Evolutionary conservation across 345 rosid species (phyloP).

Genomic region (Cardamine chenopodiifolia): DNA sequence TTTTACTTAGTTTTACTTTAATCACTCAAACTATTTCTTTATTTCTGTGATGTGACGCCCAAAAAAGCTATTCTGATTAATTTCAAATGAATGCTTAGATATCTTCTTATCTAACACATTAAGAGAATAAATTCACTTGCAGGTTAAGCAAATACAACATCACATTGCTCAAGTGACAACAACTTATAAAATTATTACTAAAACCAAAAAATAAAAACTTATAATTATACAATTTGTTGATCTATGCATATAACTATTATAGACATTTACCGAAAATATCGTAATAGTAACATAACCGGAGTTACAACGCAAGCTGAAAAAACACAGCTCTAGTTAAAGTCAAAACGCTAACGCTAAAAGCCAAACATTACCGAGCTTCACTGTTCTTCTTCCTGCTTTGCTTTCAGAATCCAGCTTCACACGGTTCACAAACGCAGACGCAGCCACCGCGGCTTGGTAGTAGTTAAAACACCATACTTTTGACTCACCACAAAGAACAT

Average conservation of each 20-base stretch:
- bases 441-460: constrained; percentile 9
- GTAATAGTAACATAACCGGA: constrained; percentile 22
- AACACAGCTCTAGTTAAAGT: constrained; percentile 28
- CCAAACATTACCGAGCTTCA: constrained; percentile 26
- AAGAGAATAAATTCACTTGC: background rate
- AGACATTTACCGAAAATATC: constrained; percentile 26
- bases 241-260: background rate
- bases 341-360: constrained; percentile 26
- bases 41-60: background rate
- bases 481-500: constrained; percentile 5
- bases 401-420: constrained; percentile 29
- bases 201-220: background rate
- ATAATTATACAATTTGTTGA: constrained; percentile 10
- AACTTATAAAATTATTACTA: background rate
- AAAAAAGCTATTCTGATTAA: background rate
- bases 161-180: constrained; percentile 14
- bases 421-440: constrained; percentile 35
- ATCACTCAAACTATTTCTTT: background rate
- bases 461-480: constrained; percentile 33
- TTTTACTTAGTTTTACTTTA: background rate
- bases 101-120: background rate
- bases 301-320: constrained; percentile 32
- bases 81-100: background rate
- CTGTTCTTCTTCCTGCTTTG: constrained; percentile 37
- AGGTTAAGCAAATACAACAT: constrained; percentile 18